Evolutionary conservation across 208 protist genomes (phyloP).

Genomic region (Balamuthia mandrillaris): DNA sequence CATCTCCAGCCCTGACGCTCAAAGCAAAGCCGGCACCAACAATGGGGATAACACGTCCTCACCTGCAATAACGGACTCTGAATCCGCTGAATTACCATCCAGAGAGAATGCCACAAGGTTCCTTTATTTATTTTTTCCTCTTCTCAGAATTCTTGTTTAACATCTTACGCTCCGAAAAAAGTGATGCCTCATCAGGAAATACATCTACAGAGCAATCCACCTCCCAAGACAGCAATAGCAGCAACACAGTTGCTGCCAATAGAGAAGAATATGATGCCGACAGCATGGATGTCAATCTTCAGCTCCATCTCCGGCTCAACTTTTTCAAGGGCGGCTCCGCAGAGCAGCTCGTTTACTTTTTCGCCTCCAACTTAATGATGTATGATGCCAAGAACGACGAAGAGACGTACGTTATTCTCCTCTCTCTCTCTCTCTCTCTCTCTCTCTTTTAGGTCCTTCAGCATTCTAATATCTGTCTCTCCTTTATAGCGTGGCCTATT

Average conservation of each 20-base stretch:
- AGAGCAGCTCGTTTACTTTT: constrained; percentile 28
- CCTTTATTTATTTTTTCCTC: too few species aligned
- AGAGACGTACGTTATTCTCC: neutral
- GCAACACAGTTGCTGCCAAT: neutral
- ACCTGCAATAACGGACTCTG: too few species aligned
- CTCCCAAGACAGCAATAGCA: too few species aligned
- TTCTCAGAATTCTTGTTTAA: too few species aligned
- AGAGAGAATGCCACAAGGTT: too few species aligned
- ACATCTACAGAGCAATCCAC: too few species aligned
- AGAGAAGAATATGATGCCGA: neutral
- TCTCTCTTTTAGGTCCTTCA: neutral
- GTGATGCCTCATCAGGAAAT: too few species aligned
- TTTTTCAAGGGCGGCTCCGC: constrained; percentile 9
- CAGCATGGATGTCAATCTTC: constrained; percentile 22
- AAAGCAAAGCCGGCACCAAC: too few species aligned
- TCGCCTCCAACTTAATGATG: neutral
- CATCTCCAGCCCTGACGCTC: too few species aligned
- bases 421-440: neutral
- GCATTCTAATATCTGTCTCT: neutral
- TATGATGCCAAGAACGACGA: neutral
- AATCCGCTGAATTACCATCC: too few species aligned
- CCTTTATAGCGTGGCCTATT: neutral
- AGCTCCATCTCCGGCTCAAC: neutral
- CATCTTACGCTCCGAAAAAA: too few species aligned
- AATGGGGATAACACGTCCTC: too few species aligned